Evolutionary conservation across 108 stramenopile species (phyloP).

Genomic region (Heterococcus sp.): DNA sequence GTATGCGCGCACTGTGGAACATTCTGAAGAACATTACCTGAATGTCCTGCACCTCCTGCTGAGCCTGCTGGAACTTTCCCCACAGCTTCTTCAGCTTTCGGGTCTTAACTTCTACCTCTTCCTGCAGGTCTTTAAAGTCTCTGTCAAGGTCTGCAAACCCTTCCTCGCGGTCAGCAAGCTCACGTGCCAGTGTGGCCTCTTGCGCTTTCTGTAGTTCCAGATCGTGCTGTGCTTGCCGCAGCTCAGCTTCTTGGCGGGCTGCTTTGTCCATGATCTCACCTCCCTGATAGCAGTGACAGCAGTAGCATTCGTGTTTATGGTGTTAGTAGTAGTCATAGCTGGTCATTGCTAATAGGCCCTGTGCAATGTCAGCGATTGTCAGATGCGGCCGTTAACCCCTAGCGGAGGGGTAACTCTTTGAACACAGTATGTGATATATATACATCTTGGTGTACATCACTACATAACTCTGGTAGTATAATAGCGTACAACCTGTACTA

Average conservation of each 20-base stretch:
- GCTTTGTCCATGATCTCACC: slow-evolving; percentile 80
- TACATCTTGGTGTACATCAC: too few species aligned
- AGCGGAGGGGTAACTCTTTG: too few species aligned
- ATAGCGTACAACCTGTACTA: too few species aligned
- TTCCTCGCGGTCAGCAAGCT: slow-evolving; percentile 61
- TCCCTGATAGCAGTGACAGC: slow-evolving; percentile 41
- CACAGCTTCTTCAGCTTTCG: slow-evolving; percentile 77
- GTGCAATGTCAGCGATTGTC: too few species aligned
- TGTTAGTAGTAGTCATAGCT: slow-evolving; percentile 64
- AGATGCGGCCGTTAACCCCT: too few species aligned
- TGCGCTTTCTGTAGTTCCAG: slow-evolving; percentile 65
- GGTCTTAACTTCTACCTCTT: slow-evolving; percentile 74
- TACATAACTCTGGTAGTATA: too few species aligned
- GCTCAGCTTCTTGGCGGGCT: slow-evolving; percentile 74
- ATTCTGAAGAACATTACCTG: slow-evolving; percentile 52
- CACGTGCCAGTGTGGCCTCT: slow-evolving; percentile 60
- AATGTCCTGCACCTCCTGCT: slow-evolving; percentile 38
- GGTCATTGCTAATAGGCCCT: not conserved
- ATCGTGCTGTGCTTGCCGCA: slow-evolving; percentile 73
- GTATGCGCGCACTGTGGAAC: too few species aligned
- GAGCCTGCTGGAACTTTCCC: slow-evolving; percentile 69
- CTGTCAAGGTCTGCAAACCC: slow-evolving; percentile 42
- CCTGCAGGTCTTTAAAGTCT: slow-evolving; percentile 42
- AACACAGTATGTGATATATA: too few species aligned
- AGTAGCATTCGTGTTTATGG: not conserved